phyloP scores from a whole-genome alignment of 306 rosid genomes.

The Cicer cuneatum region DNA sequence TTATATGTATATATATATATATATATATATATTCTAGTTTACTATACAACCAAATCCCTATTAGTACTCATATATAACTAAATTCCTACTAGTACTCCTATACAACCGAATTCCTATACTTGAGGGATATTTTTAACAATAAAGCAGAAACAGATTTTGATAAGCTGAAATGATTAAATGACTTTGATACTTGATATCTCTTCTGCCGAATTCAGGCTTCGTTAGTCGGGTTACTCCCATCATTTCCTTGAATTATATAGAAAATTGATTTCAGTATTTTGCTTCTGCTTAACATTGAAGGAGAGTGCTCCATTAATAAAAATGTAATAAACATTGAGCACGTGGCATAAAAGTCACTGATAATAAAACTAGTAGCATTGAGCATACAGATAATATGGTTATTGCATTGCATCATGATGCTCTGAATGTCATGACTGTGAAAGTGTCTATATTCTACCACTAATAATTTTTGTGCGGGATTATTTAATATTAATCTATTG shows the following conservation, averaged over 20 bases:
- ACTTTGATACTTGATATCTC: conserved; percentile 31
- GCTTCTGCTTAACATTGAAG: conserved; percentile 21
- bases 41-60: too few relatives aligned
- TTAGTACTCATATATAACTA: too few relatives aligned
- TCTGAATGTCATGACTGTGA: conserved; percentile 14
- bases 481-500: conserved; percentile 37
- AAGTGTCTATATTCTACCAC: conserved; percentile 22
- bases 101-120: too few relatives aligned
- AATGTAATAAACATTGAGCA: conserved; percentile 10
- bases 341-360: conserved; percentile 9
- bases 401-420: conserved; percentile 30
- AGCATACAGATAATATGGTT: conserved; percentile 32
- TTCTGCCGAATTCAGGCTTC: conserved; percentile 32
- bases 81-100: too few relatives aligned
- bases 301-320: conserved; percentile 16
- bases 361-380: conserved; percentile 24
- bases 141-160: too few relatives aligned
- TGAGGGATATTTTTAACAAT: too few relatives aligned
- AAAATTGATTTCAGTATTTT: conserved; percentile 37
- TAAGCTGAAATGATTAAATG: background rate
- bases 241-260: conserved; percentile 6
- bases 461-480: conserved; percentile 7
- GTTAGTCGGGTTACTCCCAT: conserved; percentile 8
- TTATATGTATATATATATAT: too few relatives aligned
- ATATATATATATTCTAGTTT: too few relatives aligned